Evolutionary conservation across 805 yeast genomes (phyloP), one percentile per base, ranked within the genome.

Genomic region (Candida boleticola): DNA sequence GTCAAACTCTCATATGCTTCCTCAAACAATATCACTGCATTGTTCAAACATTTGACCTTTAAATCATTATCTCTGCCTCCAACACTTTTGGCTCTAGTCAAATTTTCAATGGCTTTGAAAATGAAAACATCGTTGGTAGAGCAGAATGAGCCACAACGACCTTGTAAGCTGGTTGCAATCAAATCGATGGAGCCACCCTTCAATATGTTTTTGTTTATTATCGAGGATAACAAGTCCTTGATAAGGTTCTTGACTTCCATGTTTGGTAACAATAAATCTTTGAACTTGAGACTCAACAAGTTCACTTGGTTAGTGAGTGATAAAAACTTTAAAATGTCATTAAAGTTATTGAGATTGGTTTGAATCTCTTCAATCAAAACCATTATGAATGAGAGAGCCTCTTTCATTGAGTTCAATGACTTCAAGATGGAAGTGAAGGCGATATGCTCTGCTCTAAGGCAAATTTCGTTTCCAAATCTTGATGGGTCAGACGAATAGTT

Each of bases 131-230:
- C 99, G 50, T 85, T 88, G 13, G 95, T 80, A 0, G 97, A 88
- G 57, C 98, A 93, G 63, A 89, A 93, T 0, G 96, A 82, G 1
- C 96, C 95, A 70, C 99, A 93, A 45, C 92, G 82, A 41, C 88
- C 95, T 63, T 93, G 96, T 39, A 93, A 68, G 1, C 90, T 81
- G 27, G 83, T 81, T 1, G 97, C 95, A 39, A 92, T 87, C 43
- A 84, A 73, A 58, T 92, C 98, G 35, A 93, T 92, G 0, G 96
- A 85, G 3, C 88, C 92, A n/a, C 99, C 98, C 49, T 86, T 80
- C 29, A 87, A 74, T 43, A 93, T 89, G 50, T 86, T 88, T 59
- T 85, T 85, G 63, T 90, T 90, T 47, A 93, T 89, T 29, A 93
- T 81, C 1, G 96, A 85, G 1, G 95, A 84, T 35, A 93, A 76